Evolutionary conservation across 179 eudicot genomes (phyloP), one percentile per base, ranked within the genome.

Genomic region (Silene noctiflora): DNA sequence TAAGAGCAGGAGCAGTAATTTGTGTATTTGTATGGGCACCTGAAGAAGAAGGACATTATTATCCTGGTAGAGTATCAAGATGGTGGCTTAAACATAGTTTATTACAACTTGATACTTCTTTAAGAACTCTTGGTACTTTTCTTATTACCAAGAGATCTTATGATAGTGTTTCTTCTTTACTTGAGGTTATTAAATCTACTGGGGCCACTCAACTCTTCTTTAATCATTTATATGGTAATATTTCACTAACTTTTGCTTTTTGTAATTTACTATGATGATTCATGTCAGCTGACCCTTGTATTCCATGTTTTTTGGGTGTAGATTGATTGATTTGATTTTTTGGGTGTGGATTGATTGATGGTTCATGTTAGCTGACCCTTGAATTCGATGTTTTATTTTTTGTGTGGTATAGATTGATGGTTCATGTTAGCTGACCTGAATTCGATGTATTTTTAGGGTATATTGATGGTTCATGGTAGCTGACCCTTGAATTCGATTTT

Each of bases 71-170:
- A 77, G 99, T 93, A 6, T 95, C 99, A 1, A 85, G 99, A 75
- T 95, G 98, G 98, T 93, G 99, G 99, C 90, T 95, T 3, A 95
- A 95, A 78, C 92, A 95, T 53, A 95, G 99, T 64, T 85, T 95
- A 74, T 76, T 85, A 46, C 90, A 89, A 51, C 93, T 95, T 75
- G 98, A 93, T 83, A 84, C 87, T 42, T 93, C 98, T 71, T 85
- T 96, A 20, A 87, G 82, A 72, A 93, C 87, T 75, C 88, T 96
- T 77, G 99, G 99, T 0, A 91, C 99, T 67, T 77, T 75, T 75
- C 91, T 96, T 20, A 58, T 96, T 67, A 96, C 97, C n/a, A 96
- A 86, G 87, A 90, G 98, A 86, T 93, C 98, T 73, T 78, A 88
- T 81, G 98, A 93, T 82, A 86, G 89, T 80, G 85, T 93, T 75